Conservation (phyloP, 106 monocot genomes). For the Allium sativum region DNA sequence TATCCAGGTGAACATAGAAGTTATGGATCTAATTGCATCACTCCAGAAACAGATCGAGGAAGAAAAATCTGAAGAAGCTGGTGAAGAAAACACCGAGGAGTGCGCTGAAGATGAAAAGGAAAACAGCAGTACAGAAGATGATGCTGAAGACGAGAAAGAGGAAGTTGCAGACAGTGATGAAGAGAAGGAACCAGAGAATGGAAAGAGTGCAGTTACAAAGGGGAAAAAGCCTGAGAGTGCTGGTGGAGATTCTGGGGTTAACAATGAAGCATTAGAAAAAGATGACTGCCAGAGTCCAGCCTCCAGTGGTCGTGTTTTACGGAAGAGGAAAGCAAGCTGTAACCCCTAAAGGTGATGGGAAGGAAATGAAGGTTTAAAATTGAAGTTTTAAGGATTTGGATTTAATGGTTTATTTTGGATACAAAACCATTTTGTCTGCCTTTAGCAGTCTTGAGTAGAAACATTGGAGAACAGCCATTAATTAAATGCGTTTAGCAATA, state of each 20-base stretch:
- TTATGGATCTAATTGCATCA: slow-evolving; percentile 74
- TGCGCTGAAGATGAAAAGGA: neutral
- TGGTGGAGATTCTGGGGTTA: slow-evolving; percentile 12
- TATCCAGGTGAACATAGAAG: slow-evolving; percentile 64
- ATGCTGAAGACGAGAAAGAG: neutral
- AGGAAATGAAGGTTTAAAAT: slow-evolving; percentile 2
- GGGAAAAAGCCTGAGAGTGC: slow-evolving; percentile 9
- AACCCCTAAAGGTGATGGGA: neutral
- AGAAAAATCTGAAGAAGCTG: slow-evolving; percentile 16
- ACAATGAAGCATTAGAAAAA: slow-evolving; percentile 6
- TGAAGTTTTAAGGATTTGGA: no score
- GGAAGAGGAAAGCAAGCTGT: slow-evolving; percentile 1
- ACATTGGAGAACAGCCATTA: no score
- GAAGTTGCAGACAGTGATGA: neutral
- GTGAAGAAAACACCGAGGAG: slow-evolving; percentile 3
- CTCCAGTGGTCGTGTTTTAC: neutral
- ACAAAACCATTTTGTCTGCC: no score
- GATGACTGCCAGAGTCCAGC: slow-evolving; percentile 1
- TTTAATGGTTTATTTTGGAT: no score
- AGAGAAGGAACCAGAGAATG: neutral
- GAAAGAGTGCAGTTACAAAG: neutral
- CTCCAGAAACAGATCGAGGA: slow-evolving; percentile 37
- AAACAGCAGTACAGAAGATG: neutral
- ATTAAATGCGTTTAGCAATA: no score
- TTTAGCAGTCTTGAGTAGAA: no score